A percentile compares a stretch with the other conserved stretches of the same genome.
Evolutionary conservation across 1,139 yeast genomes (phyloP).

Genomic region (Blastobotrys malaysiensis): DNA sequence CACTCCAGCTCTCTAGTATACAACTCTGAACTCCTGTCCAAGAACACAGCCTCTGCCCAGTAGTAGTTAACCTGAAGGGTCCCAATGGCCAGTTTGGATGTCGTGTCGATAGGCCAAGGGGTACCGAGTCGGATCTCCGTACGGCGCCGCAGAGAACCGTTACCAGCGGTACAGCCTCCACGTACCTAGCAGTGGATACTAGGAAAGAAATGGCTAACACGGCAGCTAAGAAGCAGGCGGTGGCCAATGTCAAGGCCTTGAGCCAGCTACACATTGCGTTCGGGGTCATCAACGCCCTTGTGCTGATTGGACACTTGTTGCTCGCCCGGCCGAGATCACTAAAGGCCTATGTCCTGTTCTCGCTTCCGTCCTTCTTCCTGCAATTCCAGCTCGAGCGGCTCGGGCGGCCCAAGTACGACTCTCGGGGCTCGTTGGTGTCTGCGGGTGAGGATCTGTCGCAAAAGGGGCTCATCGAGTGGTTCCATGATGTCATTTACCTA

Average conservation of each 20-base stretch:
- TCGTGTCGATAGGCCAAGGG: not conserved
- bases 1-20: not conserved
- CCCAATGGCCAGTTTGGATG: not conserved
- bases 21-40: not conserved
- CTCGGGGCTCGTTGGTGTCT: constrained; percentile 40
- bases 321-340: constrained; percentile 51
- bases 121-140: not conserved
- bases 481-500: constrained; percentile 68
- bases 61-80: not conserved
- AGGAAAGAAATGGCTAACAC: constrained; percentile 50
- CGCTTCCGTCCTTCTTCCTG: constrained; percentile 51
- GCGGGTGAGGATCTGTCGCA: constrained; percentile 65
- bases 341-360: constrained; percentile 49
- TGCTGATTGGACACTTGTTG: constrained; percentile 39
- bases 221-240: constrained; percentile 65
- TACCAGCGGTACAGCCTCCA: not conserved
- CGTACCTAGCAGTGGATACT: not conserved
- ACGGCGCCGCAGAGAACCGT: not conserved
- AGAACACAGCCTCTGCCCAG: not conserved
- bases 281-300: constrained; percentile 40
- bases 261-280: constrained; percentile 51
- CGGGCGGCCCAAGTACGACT: constrained; percentile 58
- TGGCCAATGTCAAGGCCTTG: constrained; percentile 49
- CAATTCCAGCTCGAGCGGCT: constrained; percentile 55
- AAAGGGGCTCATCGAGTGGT: constrained; percentile 67